These are phyloP conservation scores for Cordyceps fumosorosea DNA, from an alignment of 2,329 filamentous ascomycete species.

Conservation along the genomic window DNA sequence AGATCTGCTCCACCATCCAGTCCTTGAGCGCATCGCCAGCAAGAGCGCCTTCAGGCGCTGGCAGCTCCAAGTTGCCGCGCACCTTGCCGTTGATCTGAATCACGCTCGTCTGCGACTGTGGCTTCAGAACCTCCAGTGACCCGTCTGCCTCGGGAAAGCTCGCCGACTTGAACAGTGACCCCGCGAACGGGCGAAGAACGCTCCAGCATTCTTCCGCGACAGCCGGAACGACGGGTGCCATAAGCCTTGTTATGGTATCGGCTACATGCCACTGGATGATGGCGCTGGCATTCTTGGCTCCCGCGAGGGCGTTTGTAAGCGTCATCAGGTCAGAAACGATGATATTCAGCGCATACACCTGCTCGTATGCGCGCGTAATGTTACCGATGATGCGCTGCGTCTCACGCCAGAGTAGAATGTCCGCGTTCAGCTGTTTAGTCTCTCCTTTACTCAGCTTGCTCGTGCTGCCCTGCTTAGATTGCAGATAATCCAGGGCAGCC, in stretches of 20 bases:
- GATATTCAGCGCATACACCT: constrained; percentile 74
- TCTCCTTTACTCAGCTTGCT: constrained; percentile 26
- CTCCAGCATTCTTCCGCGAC: constrained; percentile 78
- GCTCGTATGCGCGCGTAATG: constrained; percentile 61
- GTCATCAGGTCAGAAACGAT: constrained; percentile 77
- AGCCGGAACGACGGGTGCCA: constrained; percentile 74
- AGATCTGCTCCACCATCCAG: constrained; percentile 57
- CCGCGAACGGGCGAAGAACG: constrained; percentile 37
- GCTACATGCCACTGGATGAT: constrained; percentile 43
- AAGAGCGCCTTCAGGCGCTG: constrained; percentile 39
- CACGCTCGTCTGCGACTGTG: constrained; percentile 49
- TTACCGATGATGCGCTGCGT: constrained; percentile 62
- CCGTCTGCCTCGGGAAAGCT: constrained; percentile 55
- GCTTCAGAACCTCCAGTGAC: constrained; percentile 42
- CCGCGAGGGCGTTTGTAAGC: constrained; percentile 63
- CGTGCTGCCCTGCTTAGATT: constrained; percentile 24
- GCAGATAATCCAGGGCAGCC: constrained; percentile 31
- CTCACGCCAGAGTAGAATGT: constrained; percentile 52
- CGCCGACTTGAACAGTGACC: constrained; percentile 38
- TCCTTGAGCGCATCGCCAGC: constrained; percentile 40
- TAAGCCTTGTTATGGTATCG: constrained; percentile 58
- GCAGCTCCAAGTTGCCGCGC: constrained; percentile 60
- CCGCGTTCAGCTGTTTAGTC: constrained; percentile 37
- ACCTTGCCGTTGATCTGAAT: constrained; percentile 79
- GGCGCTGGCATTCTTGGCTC: constrained; percentile 33